Conservation (phyloP, 169 alveolate species). For the Plasmodium fragile region DNA sequence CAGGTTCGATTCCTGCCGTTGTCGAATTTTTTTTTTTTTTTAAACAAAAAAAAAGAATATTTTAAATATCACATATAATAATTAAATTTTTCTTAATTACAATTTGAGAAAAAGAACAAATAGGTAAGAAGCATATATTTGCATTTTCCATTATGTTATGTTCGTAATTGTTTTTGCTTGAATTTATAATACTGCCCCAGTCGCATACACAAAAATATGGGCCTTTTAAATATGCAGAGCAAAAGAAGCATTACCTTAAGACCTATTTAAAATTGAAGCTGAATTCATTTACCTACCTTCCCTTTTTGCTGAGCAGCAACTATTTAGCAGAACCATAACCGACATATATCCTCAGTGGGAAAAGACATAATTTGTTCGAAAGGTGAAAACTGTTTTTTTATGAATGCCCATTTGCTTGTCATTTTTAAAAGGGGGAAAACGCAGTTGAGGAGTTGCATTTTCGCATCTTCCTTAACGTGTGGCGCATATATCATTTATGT, state of each 20-base stretch:
- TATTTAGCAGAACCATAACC: no score
- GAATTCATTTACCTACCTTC: not conserved
- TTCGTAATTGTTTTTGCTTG: not conserved
- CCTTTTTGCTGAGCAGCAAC: not conserved
- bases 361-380: not conserved
- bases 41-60: not conserved
- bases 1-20: conserved; percentile 98
- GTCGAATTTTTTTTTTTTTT: conserved; percentile 83
- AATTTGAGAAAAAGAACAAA: not conserved
- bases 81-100: not conserved
- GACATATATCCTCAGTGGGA: not conserved
- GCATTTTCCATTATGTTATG: not conserved
- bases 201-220: not conserved
- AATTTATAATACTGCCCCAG: not conserved
- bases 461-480: not conserved
- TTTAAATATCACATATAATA: not conserved
- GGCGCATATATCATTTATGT: not conserved
- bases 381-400: not conserved
- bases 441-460: not conserved
- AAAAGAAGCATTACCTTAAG: not conserved
- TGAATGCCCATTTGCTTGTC: not conserved
- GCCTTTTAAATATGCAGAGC: not conserved
- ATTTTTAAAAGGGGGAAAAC: not conserved
- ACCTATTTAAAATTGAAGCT: not conserved
- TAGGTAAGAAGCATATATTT: not conserved